Percentiles rank a stretch among this genome's conserved stretches.
Conservation (phyloP, 768 basidiomycete species). For the Pholiota microspora region DNA sequence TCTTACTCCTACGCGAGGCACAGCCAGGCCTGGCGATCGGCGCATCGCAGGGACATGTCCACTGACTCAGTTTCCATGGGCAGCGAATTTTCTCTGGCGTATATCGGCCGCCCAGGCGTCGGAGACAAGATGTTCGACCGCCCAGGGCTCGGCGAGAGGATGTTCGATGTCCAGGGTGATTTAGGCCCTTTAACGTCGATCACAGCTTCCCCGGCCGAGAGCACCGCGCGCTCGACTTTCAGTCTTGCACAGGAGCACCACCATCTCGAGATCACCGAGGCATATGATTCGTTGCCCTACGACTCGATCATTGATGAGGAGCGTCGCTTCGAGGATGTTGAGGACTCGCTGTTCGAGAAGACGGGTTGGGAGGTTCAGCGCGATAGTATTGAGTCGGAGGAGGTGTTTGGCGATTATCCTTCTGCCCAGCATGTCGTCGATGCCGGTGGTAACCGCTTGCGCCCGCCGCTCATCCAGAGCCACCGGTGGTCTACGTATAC, state of each 20-base stretch:
- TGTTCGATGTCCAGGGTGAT: conserved; percentile 18
- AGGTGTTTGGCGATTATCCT: conserved; percentile 57
- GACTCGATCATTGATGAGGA: conserved; percentile 69
- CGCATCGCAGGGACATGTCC: conserved; percentile 54
- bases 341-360: conserved; percentile 64
- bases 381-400: conserved; percentile 53
- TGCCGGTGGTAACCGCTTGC: neutral
- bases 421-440: conserved; percentile 9
- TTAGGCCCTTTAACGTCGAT: conserved; percentile 60
- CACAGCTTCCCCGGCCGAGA: conserved; percentile 61
- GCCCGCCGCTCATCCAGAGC: neutral
- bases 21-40: conserved; percentile 48
- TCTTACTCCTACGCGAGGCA: conserved; percentile 45
- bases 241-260: neutral
- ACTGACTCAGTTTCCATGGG: conserved; percentile 68
- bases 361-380: conserved; percentile 37
- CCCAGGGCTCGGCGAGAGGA: conserved; percentile 3
- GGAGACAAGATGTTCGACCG: conserved; percentile 81
- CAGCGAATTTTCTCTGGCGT: conserved; percentile 39
- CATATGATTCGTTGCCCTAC: conserved; percentile 24
- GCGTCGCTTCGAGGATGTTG: conserved; percentile 31
- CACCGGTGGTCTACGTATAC: neutral
- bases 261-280: neutral
- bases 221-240: conserved; percentile 26
- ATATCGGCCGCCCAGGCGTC: conserved; percentile 67